These are phyloP conservation scores for Flueggea neowawraea DNA, from an alignment of 441 rosid genomes.

Conservation along the genomic window DNA sequence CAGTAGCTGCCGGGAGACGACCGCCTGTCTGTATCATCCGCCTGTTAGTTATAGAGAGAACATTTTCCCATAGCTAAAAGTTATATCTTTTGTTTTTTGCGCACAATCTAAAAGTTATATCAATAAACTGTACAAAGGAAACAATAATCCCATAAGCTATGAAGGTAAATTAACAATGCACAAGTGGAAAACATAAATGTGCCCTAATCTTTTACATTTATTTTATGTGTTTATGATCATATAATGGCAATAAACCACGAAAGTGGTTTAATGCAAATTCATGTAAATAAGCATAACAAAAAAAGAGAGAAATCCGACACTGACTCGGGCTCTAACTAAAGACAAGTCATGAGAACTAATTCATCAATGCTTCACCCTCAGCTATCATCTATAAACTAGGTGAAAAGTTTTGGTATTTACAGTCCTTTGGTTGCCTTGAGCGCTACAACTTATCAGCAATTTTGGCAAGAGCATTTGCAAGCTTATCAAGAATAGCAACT, in stretches of 20 bases:
- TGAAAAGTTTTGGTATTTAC: conserved; percentile 32
- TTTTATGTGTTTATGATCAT: conserved; percentile 19
- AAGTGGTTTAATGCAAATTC: neutral
- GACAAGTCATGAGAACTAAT: conserved; percentile 20
- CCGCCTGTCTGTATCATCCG: too few relatives aligned
- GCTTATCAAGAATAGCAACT: conserved; percentile 80
- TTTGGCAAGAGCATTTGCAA: conserved; percentile 82
- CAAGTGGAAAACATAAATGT: neutral
- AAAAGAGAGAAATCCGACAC: conserved; percentile 8
- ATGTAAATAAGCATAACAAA: neutral
- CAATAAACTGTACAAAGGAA: too few relatives aligned
- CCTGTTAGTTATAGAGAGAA: too few relatives aligned
- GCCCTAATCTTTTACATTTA: conserved; percentile 19
- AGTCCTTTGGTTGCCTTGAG: conserved; percentile 10
- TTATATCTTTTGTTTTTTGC: too few relatives aligned
- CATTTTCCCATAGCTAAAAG: too few relatives aligned
- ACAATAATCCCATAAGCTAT: too few relatives aligned
- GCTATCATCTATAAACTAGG: conserved; percentile 19
- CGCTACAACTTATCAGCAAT: conserved; percentile 91
- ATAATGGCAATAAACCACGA: conserved; percentile 11
- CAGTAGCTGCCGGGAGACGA: too few relatives aligned
- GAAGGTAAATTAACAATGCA: too few relatives aligned
- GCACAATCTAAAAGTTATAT: too few relatives aligned
- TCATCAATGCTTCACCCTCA: conserved; percentile 24
- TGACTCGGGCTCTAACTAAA: conserved; percentile 13